Evolutionary conservation across 2,329 filamentous ascomycete genomes (phyloP).

Genomic region (Akanthomyces muscarius): DNA sequence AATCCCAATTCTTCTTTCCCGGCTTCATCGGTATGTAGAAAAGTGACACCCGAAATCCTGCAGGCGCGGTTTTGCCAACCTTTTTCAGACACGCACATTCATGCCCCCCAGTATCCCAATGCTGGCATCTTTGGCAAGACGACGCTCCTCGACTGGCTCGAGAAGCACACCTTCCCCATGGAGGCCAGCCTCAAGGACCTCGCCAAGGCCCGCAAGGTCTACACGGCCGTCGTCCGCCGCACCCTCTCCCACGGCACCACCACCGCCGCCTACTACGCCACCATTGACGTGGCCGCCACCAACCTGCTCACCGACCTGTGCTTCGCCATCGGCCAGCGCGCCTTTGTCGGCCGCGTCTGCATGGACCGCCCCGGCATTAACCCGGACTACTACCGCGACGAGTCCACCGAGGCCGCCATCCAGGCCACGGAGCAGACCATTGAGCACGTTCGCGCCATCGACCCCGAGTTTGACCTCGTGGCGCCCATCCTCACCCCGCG

Average conservation of each 20-base stretch:
- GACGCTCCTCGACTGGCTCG: constrained; percentile 88
- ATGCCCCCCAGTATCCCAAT: constrained; percentile 94
- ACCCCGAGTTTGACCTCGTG: constrained; percentile 62
- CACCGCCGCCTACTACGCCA: constrained; percentile 91
- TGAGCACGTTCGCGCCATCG: constrained; percentile 61
- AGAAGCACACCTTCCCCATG: constrained; percentile 91
- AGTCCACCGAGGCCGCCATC: constrained; percentile 54
- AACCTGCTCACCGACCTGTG: constrained; percentile 87
- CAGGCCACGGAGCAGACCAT: constrained; percentile 56
- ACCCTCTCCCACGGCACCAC: constrained; percentile 90
- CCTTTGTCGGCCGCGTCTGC: constrained; percentile 89
- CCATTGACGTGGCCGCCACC: constrained; percentile 80
- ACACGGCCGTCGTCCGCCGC: constrained; percentile 70
- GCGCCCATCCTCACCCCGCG: constrained; percentile 74
- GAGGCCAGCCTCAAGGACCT: constrained; percentile 70
- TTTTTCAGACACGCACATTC: constrained; percentile 79
- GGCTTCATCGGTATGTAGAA: constrained; percentile 65
- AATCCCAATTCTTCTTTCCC: constrained; percentile 73
- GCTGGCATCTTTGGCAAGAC: constrained; percentile 89
- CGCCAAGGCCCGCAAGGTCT: constrained; percentile 63
- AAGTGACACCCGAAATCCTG: neutral
- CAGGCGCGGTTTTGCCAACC: neutral
- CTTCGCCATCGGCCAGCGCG: constrained; percentile 73
- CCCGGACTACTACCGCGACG: constrained; percentile 77
- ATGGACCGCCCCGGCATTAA: constrained; percentile 71